Base-by-base conservation (phyloP, 768 basidiomycete species). In the Boletus insuetus region DNA sequence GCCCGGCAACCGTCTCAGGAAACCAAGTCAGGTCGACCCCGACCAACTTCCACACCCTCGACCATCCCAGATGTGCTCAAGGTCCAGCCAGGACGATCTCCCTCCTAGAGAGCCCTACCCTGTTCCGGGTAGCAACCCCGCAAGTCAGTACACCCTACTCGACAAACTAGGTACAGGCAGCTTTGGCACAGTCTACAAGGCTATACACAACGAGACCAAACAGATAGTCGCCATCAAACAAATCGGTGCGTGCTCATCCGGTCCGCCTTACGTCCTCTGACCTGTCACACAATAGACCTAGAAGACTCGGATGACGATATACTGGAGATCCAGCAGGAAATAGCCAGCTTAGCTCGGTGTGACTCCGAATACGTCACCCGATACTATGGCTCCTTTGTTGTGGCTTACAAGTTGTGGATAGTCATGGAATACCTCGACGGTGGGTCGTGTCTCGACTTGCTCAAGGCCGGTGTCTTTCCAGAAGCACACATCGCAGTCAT, bases 281-380 rank as follows among this genome's bases (percentile, higher is more conserved):
- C 46, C 24, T 34, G 19, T 24, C 40, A 12, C 46, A 20, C 29
- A 14, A 39, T 65, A 96, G 96, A 98, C 76, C 79, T 99, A 56
- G 97, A 99, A 73, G 92, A 97, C 73, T 93, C 94, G 24, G 95
- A 98, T 73, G 97, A 99, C 68, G 97, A 98, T 71, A 98, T 99
- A 61, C 86, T 91, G 17, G 97, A 99, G 73, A 99, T 99, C 46
- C 97, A 99, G 68, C 92, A 94, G 70, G 97, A 99, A 72, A 99
- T 99, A 61, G 91, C 94, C 19, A 97, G 91, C 71, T 81, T 99
- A 29, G 92, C 94, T 1, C 91, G 91, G 62, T 96, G 94, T 75
- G 94, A 95, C 69, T 98, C 95, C 6, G 93, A 94, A 74, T 94
- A 92, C 71, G 92, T 99, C 50, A 98, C 97, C 40, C 81, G 89